Percentiles rank a stretch among this genome's conserved stretches.
These are phyloP conservation scores for Cryoendolithus antarcticus DNA, from an alignment of 2,329 filamentous ascomycete species.

Conservation along the genomic window DNA sequence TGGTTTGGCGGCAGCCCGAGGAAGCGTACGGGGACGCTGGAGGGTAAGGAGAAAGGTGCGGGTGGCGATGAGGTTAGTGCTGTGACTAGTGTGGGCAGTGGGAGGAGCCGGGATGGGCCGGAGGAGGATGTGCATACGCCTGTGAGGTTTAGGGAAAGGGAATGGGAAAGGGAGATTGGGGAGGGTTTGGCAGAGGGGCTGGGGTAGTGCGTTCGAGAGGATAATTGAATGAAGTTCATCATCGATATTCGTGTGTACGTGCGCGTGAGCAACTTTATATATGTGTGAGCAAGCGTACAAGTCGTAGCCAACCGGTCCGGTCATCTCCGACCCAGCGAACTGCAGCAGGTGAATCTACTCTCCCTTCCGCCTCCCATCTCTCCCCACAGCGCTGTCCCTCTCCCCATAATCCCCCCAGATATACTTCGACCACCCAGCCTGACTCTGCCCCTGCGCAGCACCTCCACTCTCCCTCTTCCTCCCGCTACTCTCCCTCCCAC, in stretches of 20 bases:
- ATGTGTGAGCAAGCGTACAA: too few relatives aligned
- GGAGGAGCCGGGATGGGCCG: constrained; percentile 21
- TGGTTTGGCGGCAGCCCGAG: constrained; percentile 27
- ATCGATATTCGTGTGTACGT: too few relatives aligned
- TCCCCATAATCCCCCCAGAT: constrained; percentile 28
- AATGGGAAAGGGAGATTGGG: constrained; percentile 60
- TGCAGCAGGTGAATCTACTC: too few relatives aligned
- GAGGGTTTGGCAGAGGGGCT: constrained; percentile 77
- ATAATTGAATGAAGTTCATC: too few relatives aligned
- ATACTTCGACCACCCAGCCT: constrained; percentile 23
- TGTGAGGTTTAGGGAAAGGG: constrained; percentile 37
- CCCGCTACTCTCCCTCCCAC: constrained; percentile 5
- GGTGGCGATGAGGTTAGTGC: too few relatives aligned
- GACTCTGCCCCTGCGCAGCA: constrained; percentile 5
- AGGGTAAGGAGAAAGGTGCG: too few relatives aligned
- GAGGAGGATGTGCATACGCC: constrained; percentile 38
- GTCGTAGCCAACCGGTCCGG: too few relatives aligned
- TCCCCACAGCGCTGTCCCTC: constrained; percentile 18
- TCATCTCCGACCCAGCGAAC: too few relatives aligned
- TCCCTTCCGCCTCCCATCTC: too few relatives aligned
- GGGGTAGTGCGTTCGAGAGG: constrained; percentile 39
- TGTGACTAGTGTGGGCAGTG: background rate
- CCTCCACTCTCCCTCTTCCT: constrained; percentile 1
- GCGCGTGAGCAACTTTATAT: too few relatives aligned
- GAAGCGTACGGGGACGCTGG: constrained; percentile 23